These are phyloP conservation scores for Xylaria intraflava DNA, from an alignment of 495 filamentous ascomycete genomes.

Conservation along the genomic window DNA sequence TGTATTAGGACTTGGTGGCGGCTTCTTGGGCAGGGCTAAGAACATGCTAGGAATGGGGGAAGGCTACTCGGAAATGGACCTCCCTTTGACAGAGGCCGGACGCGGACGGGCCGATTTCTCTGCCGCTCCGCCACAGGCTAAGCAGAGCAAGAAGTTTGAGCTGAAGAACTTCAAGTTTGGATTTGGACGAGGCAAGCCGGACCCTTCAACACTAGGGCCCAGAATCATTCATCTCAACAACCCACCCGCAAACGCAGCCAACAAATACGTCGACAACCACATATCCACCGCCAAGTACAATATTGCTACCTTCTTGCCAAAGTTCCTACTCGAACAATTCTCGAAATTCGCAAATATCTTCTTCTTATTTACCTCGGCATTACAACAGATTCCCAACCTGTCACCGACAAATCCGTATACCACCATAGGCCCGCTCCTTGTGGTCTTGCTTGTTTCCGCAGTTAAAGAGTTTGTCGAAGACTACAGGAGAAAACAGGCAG, in stretches of 20 bases:
- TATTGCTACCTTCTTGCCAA: conserved; percentile 86
- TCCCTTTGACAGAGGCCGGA: conserved; percentile 80
- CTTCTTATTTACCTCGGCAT: conserved; percentile 93
- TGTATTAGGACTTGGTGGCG: conserved; percentile 77
- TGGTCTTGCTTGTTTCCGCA: conserved; percentile 88
- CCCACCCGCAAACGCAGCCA: conserved; percentile 78
- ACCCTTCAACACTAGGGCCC: conserved; percentile 85
- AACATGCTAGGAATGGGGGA: conserved; percentile 86
- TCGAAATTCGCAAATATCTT: conserved; percentile 99
- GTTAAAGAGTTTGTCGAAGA: conserved; percentile 94
- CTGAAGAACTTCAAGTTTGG: conserved; percentile 85
- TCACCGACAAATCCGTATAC: conserved; percentile 94
- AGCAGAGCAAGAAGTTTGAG: conserved; percentile 53
- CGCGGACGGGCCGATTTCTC: conserved; percentile 25
- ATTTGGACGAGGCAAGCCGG: conserved; percentile 77
- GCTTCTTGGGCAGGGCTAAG: conserved; percentile 78
- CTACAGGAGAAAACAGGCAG: conserved; percentile 79
- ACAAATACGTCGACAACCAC: conserved; percentile 92
- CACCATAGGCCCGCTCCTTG: conserved; percentile 84
- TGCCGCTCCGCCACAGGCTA: conserved; percentile 25
- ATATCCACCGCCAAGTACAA: conserved; percentile 99
- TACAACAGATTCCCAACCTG: conserved; percentile 94
- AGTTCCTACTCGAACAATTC: conserved; percentile 98
- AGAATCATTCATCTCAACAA: conserved; percentile 96
- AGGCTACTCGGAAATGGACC: conserved; percentile 96